Evolutionary conservation across 306 rosid genomes (phyloP).

Genomic region (Crotalaria pallida): DNA sequence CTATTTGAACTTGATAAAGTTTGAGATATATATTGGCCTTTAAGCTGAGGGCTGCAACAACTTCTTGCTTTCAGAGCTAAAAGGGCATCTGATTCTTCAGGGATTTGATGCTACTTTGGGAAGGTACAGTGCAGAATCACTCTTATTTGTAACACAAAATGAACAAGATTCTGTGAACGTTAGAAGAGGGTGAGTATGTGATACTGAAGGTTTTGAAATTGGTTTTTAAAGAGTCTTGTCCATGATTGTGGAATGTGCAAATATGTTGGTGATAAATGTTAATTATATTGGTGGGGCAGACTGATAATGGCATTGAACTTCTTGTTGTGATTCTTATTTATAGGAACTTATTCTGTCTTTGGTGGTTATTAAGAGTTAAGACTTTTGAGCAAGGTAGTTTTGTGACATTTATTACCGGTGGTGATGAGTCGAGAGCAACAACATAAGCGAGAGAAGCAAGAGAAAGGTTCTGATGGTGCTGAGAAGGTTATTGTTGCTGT

Average conservation of each 20-base stretch:
- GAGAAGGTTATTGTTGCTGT: slow-evolving; percentile 96
- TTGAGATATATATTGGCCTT: slow-evolving; percentile 20
- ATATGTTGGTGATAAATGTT: slow-evolving; percentile 32
- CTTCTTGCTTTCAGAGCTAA: slow-evolving; percentile 54
- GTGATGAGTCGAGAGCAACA: slow-evolving; percentile 69
- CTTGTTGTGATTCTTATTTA: slow-evolving; percentile 21
- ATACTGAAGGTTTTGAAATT: slow-evolving; percentile 21
- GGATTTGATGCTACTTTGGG: slow-evolving; percentile 30
- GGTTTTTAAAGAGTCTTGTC: slow-evolving; percentile 44
- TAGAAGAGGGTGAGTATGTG: slow-evolving; percentile 13
- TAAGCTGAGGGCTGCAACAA: slow-evolving; percentile 13
- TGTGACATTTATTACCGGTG: slow-evolving; percentile 1
- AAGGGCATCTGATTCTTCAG: slow-evolving; percentile 34
- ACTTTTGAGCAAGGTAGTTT: slow-evolving; percentile 18
- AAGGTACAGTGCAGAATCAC: slow-evolving; percentile 22
- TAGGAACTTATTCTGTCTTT: slow-evolving; percentile 13
- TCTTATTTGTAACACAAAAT: slow-evolving; percentile 10
- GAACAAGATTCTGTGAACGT: slow-evolving; percentile 32
- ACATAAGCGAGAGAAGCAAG: slow-evolving; percentile 69
- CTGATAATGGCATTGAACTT: slow-evolving; percentile 20
- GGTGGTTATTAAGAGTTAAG: slow-evolving; percentile 38
- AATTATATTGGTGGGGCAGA: slow-evolving; percentile 35
- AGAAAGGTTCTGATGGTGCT: slow-evolving; percentile 65
- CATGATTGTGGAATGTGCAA: slow-evolving; percentile 25
- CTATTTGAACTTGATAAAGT: not conserved